Base-by-base conservation (phyloP, 177 flowering plant species). In the Tripterygium wilfordii region DNA sequence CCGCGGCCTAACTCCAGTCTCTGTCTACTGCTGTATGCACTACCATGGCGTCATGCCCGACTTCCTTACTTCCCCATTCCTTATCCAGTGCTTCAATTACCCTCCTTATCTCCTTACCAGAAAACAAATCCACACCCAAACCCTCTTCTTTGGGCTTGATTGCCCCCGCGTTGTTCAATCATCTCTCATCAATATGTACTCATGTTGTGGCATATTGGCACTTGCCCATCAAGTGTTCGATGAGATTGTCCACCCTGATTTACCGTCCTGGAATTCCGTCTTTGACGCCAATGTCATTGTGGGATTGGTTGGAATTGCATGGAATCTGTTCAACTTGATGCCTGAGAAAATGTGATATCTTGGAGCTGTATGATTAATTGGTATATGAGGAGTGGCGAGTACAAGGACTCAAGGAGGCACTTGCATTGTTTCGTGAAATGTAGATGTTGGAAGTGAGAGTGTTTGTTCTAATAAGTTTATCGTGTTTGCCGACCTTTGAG, bases 341-440 rank as follows among this genome's bases (percentile, higher is more conserved):
- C 70, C 71, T 8, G 42, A 50, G 10, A 41, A 14, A 68, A 68
- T 51, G 74, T 62, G n/a, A 42, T 71, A 15, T 53, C 74, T 19
- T 75, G 76, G 77, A 75, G 64, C 49, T 59, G 64, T 45, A 58
- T 65, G 71, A 65, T 75, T 13, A 38, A 60, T 54, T 76, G 76
- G 57, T 60, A 65, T 48, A 71, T 63, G 7, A 53, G 36, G 47
- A 53, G 49, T 20, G 71, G 74, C 2, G 22, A 45, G 7, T 56
- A 50, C n/a, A n/a, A n/a, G n/a, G n/a, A n/a, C n/a, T n/a, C 24
- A 63, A 57, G 19, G 67, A 63, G 31, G 71, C 74, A 2, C 61
- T 71, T 16, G 46, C 31, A 9, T 37, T 71, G 61, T 75, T 75
- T 53, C 49, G 67, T 36, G 64, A 58, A n/a, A 71, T 75, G 79